phyloP scores from a whole-genome alignment of 371 early-diverging fungal species.

The Lichtheimia ornata region DNA sequence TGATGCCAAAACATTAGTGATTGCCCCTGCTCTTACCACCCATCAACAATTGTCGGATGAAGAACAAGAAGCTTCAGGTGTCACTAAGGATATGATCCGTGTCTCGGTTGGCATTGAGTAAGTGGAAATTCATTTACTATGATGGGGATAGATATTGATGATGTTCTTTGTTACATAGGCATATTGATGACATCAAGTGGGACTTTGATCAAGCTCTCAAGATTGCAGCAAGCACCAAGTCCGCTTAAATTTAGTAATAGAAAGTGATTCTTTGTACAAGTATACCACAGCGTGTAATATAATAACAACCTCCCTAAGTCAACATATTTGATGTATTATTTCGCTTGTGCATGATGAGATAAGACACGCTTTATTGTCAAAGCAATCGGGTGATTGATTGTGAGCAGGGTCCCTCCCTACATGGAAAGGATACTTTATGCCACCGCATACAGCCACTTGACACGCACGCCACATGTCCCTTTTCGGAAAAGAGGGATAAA shows the following conservation, averaged over 20 bases:
- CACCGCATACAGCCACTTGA: too few relatives aligned
- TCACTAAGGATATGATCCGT: conserved; percentile 81
- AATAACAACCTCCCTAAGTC: too few relatives aligned
- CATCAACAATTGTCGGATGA: conserved; percentile 83
- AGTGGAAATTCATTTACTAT: neutral
- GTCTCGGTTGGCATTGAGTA: conserved; percentile 85
- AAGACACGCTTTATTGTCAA: too few relatives aligned
- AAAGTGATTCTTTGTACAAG: too few relatives aligned
- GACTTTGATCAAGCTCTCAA: conserved; percentile 67
- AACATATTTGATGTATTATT: too few relatives aligned
- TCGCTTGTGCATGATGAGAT: too few relatives aligned
- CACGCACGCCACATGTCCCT: too few relatives aligned
- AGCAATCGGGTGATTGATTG: too few relatives aligned
- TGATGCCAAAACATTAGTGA: conserved; percentile 85
- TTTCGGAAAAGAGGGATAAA: too few relatives aligned
- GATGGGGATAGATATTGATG: neutral
- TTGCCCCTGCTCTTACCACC: conserved; percentile 83
- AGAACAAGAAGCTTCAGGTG: conserved; percentile 78
- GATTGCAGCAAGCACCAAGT: conserved; percentile 14
- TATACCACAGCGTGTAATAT: too few relatives aligned
- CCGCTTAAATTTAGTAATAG: neutral
- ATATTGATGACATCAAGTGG: conserved; percentile 88
- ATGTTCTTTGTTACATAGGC: conserved; percentile 24
- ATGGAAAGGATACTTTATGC: too few relatives aligned
- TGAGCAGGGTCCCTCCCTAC: too few relatives aligned